Percentiles rank a stretch among this genome's conserved stretches.
Evolutionary conservation across 2,329 filamentous ascomycete species (phyloP).

Genomic region (Apiospora hydei): DNA sequence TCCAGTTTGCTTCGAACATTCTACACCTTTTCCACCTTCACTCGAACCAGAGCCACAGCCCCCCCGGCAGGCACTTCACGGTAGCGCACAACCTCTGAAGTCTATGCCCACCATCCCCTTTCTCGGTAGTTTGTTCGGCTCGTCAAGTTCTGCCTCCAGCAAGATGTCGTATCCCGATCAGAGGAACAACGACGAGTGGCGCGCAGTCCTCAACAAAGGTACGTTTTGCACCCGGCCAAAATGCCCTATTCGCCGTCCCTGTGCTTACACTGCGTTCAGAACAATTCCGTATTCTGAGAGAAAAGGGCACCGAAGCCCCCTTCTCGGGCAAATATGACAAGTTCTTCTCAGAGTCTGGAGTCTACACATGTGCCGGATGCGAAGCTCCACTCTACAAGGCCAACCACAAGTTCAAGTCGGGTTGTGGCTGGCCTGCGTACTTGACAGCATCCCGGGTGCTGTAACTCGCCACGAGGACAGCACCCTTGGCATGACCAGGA

Average conservation of each 20-base stretch:
- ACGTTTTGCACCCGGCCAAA: slow-evolving; percentile 26
- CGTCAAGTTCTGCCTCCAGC: slow-evolving; percentile 60
- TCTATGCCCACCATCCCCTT: slow-evolving; percentile 85
- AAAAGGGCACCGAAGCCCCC: slow-evolving; percentile 89
- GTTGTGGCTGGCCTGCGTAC: slow-evolving; percentile 98
- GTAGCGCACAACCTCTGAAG: slow-evolving; percentile 39
- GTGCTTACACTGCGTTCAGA: slow-evolving; percentile 59
- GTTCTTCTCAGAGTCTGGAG: slow-evolving; percentile 76
- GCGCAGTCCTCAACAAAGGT: slow-evolving; percentile 75
- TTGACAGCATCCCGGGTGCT: slow-evolving; percentile 91
- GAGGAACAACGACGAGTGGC: slow-evolving; percentile 86
- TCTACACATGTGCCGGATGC: slow-evolving; percentile 90
- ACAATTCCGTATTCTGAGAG: slow-evolving; percentile 91
- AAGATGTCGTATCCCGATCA: slow-evolving; percentile 81
- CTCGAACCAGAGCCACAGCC: slow-evolving; percentile 44
- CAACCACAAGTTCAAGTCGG: slow-evolving; percentile 92
- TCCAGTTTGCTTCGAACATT: slow-evolving; percentile 54
- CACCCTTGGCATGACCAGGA: slow-evolving; percentile 82
- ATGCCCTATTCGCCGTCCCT: neutral
- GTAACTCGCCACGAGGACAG: slow-evolving; percentile 83
- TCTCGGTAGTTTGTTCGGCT: slow-evolving; percentile 76
- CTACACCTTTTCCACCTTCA: slow-evolving; percentile 55
- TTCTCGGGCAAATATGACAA: slow-evolving; percentile 86
- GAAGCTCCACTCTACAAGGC: slow-evolving; percentile 89
- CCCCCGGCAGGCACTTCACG: slow-evolving; percentile 33